Evolutionary conservation across 1,139 yeast genomes (phyloP), one percentile per base, ranked within the genome.

Genomic region (Hansenula sp.): DNA sequence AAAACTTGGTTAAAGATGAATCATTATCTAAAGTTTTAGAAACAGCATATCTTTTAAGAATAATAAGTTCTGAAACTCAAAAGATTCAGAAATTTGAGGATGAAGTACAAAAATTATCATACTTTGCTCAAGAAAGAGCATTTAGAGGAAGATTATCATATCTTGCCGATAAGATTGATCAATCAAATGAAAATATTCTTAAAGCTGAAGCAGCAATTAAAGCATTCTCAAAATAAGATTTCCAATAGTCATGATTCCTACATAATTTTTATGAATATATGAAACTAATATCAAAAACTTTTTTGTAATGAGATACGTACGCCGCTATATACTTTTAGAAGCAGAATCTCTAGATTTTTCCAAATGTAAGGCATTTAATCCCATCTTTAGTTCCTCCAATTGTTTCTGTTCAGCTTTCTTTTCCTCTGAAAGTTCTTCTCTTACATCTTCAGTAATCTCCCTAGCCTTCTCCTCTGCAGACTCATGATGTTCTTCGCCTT

Each of bases 41-140:
- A 57, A 69, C 81, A 2, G 73, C 77, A 25, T 78, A 80, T 47
- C 64, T 82, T 39, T 65, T 69, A 37, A 69, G 70, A 35, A 64
- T 81, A 42, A 73, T 87, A 36, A 61, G 69, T 12, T 60, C 75
- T 39, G 95, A 88, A 55, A 75, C 75, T n/a, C 69, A 67, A 5
- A 78, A 82, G 57, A 82, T 92, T 43, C 59, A 65, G 41, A 74
- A 72, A 48, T 69, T 75, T 53, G 97, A 90, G 57, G 79, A 72
- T 21, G 97, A 92, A 55, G 66, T 92, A 38, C 65, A 67, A n/a
- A 69, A 69, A 27, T 69, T 88, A 40, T 71, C 79, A 1, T 60
- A 61, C 35, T 64, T 76, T 32, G 69, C 71, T 2, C 77, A 71
- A 40, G 60, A 67, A 25, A 72, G 71, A 54, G 70, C 75, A 41